These are phyloP conservation scores for Fusarium sp. DNA, from an alignment of 2,329 filamentous ascomycete genomes.

Conservation along the genomic window DNA sequence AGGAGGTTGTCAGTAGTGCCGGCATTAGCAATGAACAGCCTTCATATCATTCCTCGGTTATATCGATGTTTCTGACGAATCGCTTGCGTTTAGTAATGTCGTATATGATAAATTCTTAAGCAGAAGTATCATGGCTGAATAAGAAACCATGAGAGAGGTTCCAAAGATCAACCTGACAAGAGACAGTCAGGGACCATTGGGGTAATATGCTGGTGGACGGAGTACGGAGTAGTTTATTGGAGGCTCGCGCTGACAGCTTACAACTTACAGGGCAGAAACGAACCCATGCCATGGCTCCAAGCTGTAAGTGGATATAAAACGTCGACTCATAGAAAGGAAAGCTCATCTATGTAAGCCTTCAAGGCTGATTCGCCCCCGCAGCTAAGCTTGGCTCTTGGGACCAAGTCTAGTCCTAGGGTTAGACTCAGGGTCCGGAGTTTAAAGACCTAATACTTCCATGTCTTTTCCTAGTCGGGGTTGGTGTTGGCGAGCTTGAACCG, in stretches of 20 bases:
- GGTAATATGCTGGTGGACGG: constrained; percentile 9
- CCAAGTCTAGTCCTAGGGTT: background rate
- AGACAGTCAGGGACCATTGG: constrained; percentile 19
- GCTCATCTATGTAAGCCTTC: constrained; percentile 23
- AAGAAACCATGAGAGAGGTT: constrained; percentile 4
- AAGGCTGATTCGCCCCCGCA: constrained; percentile 33
- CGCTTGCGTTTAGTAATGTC: background rate
- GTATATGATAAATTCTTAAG: background rate
- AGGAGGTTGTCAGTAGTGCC: constrained; percentile 27
- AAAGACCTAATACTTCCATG: constrained; percentile 7
- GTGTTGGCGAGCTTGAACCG: constrained; percentile 28
- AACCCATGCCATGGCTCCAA: background rate
- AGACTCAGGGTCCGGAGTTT: constrained; percentile 23
- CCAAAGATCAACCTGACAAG: background rate
- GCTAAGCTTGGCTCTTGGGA: constrained; percentile 15
- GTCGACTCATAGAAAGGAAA: constrained; percentile 12
- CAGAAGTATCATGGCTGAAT: constrained; percentile 24
- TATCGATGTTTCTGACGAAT: background rate
- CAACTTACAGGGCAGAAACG: background rate
- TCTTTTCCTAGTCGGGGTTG: constrained; percentile 27
- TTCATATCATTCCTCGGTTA: constrained; percentile 25
- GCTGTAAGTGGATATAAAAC: constrained; percentile 6
- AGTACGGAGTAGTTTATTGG: no score
- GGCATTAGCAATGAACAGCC: constrained; percentile 20
- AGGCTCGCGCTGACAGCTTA: constrained; percentile 27